Percentiles rank a stretch among this genome's conserved stretches.
These are phyloP conservation scores for Exidia glandulosa DNA, from an alignment of 768 basidiomycete genomes.

Conservation along the genomic window DNA sequence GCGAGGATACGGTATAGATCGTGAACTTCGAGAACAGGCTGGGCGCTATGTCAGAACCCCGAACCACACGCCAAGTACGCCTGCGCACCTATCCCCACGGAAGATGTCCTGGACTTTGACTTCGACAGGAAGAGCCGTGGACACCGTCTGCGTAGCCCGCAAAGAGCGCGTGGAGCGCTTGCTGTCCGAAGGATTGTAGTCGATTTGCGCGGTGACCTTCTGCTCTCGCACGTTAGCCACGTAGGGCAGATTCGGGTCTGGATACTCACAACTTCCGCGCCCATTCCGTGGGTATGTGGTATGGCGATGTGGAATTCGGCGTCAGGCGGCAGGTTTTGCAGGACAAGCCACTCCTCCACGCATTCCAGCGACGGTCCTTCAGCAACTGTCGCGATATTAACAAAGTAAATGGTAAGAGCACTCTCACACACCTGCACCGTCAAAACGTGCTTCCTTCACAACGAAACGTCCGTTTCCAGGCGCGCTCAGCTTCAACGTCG, in stretches of 20 bases:
- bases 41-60: not conserved
- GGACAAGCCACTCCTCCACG: constrained; percentile 3
- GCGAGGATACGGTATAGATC: constrained; percentile 67
- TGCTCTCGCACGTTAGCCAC: constrained; percentile 12
- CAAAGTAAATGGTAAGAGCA: not conserved
- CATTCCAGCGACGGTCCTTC: constrained; percentile 1
- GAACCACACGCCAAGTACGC: not conserved
- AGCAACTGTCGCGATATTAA: not conserved
- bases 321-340: not conserved
- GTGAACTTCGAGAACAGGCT: constrained; percentile 90
- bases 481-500: constrained; percentile 42
- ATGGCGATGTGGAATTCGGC: not conserved
- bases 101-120: constrained; percentile 98
- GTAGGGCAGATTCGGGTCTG: not conserved
- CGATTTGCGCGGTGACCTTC: constrained; percentile 59
- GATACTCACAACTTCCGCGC: not conserved
- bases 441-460: constrained; percentile 3
- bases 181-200: constrained; percentile 44
- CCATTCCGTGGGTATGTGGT: not conserved
- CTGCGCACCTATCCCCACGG: constrained; percentile 60
- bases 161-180: constrained; percentile 32
- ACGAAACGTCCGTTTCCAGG: constrained; percentile 30
- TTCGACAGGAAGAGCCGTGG: constrained; percentile 68
- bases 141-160: constrained; percentile 42
- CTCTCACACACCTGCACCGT: constrained; percentile 3